Base-by-base conservation (phyloP, 169 alveolate species). In the Eimeria sp. region DNA sequence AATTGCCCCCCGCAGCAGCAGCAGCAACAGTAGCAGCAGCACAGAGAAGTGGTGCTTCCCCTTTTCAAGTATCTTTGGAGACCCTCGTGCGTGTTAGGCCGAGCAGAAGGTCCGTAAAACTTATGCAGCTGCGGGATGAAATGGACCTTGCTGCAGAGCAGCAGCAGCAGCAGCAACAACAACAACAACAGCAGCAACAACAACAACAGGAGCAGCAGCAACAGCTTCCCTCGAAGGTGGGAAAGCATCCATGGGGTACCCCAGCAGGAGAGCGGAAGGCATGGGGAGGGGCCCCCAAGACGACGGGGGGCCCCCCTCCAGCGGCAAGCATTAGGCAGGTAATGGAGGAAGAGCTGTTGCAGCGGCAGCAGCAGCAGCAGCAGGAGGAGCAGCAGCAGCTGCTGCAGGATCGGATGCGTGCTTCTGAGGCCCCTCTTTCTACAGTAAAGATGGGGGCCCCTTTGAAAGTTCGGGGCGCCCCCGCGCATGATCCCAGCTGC, bases 331-430 rank as follows among this genome's bases (percentile, higher is more conserved):
- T 72, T 27, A 11, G 83, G 47, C 83, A 72, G 83, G 83, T 72
- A 11, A 72, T 72, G 83, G 83, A 72, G 49, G 83, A 72, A 47
- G 83, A 72, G 83, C 49, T 72, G 83, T 47, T n/a, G 83, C 83
- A 72, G 83, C 43, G 49, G 83, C 83, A 72, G 83, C 83, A 72
- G 83, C 83, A 40, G 83, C 83, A 27, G 45, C 83, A 72, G 70
- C 70, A 61, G 70, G 27, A 61, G 20, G 70, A 61, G 70, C n/a
- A 61, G 70, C 70, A 61, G 70, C 70, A 14, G 70, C 70, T 61
- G 70, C 70, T 61, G n/a, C 70, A 61, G 70, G 70, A 18, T 61
- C 70, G 70, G 45, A 47, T 34, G 47, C 54, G 83, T 72, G 83
- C 83, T 27, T 72, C 83, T 27, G 83, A 72, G 83, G 83, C 83